phyloP scores from a whole-genome alignment of 305 asterid genomes.

The Fraxinus sp. region DNA sequence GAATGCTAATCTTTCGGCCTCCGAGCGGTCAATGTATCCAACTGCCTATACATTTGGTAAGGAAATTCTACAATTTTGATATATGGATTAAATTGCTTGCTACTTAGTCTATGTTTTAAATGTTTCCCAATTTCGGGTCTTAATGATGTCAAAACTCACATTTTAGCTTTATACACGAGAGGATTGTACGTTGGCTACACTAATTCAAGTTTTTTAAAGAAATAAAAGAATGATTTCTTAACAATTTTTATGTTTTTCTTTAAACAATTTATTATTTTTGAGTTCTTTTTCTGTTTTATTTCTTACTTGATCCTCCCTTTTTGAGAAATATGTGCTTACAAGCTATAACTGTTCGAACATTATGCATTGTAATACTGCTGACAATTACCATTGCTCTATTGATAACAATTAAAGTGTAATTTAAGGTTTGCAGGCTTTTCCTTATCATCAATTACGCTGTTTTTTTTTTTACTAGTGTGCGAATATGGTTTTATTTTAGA shows the following conservation, averaged over 20 bases:
- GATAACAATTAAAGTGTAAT: not conserved
- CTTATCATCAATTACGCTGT: not conserved
- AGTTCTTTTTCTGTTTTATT: not conserved
- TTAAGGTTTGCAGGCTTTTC: not conserved
- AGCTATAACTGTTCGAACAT: not conserved
- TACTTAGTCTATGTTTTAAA: not conserved
- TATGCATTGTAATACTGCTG: slow-evolving; percentile 12
- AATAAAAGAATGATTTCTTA: not conserved
- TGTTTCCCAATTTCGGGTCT: not conserved
- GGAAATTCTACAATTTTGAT: slow-evolving; percentile 20
- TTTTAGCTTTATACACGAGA: slow-evolving; percentile 16
- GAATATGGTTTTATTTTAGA: slow-evolving; percentile 42
- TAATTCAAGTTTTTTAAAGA: slow-evolving; percentile 4
- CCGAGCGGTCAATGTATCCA: slow-evolving; percentile 91
- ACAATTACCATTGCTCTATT: slow-evolving; percentile 2
- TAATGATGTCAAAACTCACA: not conserved
- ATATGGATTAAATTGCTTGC: not conserved
- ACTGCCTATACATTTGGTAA: slow-evolving; percentile 81
- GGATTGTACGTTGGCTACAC: slow-evolving; percentile 6
- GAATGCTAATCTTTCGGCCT: slow-evolving; percentile 62
- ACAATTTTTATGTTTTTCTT: not conserved
- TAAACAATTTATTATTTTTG: not conserved
- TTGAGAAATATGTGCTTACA: not conserved
- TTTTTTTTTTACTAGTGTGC: not conserved
- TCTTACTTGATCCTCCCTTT: not conserved